Conservation (phyloP, 1,139 yeast genomes). For the Kluyveromyces sp. region DNA sequence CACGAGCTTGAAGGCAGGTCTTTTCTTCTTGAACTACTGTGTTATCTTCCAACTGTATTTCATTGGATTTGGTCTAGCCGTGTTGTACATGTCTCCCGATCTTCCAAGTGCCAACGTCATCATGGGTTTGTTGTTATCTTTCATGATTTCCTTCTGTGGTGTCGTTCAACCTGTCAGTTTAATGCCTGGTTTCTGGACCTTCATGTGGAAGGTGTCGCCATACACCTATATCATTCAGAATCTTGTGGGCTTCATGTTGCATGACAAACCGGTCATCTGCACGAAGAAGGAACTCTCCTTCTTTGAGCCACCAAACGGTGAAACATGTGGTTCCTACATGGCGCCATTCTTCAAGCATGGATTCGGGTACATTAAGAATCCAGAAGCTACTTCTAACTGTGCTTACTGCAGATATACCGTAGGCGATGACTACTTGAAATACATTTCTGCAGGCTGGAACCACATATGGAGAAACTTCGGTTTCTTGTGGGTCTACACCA, state of each 20-base stretch:
- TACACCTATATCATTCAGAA: constrained; percentile 61
- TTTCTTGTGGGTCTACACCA: constrained; percentile 47
- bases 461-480: constrained; percentile 66
- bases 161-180: constrained; percentile 50
- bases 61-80: constrained; percentile 46
- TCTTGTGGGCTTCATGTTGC: constrained; percentile 45
- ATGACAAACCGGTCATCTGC: constrained; percentile 51
- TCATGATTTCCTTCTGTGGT: constrained; percentile 55
- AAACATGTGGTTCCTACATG: constrained; percentile 54
- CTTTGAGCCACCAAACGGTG: constrained; percentile 51
- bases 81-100: constrained; percentile 54
- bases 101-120: constrained; percentile 56
- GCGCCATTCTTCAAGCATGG: constrained; percentile 26
- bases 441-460: constrained; percentile 40
- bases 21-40: constrained; percentile 46
- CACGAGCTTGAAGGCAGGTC: constrained; percentile 46
- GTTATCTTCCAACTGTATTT: constrained; percentile 52
- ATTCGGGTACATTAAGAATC: constrained; percentile 49
- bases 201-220: constrained; percentile 69
- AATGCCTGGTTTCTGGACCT: constrained; percentile 69
- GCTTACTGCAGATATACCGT: constrained; percentile 48
- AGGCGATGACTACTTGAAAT: constrained; percentile 48
- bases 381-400: constrained; percentile 48
- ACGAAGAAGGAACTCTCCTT: constrained; percentile 42
- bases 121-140: constrained; percentile 45